Base-by-base conservation (phyloP, 345 rosid species). In the Boechera divaricarpa region DNA sequence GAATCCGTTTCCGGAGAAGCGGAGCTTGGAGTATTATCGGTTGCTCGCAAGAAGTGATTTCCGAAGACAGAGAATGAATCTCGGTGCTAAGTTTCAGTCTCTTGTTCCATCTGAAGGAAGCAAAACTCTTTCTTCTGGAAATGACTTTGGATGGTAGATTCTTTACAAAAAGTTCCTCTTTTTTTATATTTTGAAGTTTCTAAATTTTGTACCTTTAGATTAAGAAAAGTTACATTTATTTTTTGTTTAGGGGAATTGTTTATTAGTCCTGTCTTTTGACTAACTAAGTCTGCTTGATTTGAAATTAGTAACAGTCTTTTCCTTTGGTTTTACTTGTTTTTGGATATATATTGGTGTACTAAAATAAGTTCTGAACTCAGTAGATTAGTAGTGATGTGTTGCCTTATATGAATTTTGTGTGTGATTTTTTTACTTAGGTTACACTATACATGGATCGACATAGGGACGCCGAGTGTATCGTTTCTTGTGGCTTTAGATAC, bases 81-180 rank as follows among this genome's bases (percentile, higher is more conserved):
- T 88, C 41, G 92, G 88, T 21, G 42, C 88, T 48, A 86, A 77
- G 72, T 79, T 70, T 73, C 81, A 82, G 71, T 36, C 81, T 5
- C 87, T 93, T 41, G 86, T 88, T 79, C 96, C 97, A 78, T 86
- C 94, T 18, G 85, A 94, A 81, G 98, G 98, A 54, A 84, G 96
- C 82, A 83, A 79, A 63, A 86, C 89, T 55, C 61, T 89, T 87
- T 82, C 87, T 54, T 42, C 85, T 10, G 98, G 98, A 13, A 77
- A 93, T 67, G 86, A 90, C 54, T 88, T 88, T 61, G 93, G 89
- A 80, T 93, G 97, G 98, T 93, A 80, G 1, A 35, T 1, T 67
- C 29, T 15, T 44, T 8, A 13, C 45, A 44, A 31, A 51, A 39
- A 35, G 2, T 55, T 33, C 28, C 32, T n/a, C 4, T 31, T 49